Conservation (phyloP, 148 eudicot genomes). For the Chenopodium suecicum region DNA sequence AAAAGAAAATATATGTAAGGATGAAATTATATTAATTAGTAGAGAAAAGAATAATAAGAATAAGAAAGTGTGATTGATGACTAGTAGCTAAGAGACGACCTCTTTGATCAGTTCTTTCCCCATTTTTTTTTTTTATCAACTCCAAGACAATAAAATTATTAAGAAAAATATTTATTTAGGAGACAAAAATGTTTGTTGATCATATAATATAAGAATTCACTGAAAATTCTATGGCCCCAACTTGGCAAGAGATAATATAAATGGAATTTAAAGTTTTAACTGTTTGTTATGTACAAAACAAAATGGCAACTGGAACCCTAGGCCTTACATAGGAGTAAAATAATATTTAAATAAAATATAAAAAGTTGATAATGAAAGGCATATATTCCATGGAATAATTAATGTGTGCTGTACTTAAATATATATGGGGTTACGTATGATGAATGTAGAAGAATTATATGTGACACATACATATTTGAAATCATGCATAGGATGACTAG, state of each 20-base stretch:
- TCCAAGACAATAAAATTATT: conserved; percentile 17
- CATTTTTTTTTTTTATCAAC: not conserved
- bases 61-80: not conserved
- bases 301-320: conserved; percentile 33
- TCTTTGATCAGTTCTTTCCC: conserved; percentile 12
- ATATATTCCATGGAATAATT: not conserved
- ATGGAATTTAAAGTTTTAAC: not conserved
- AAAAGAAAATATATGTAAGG: not conserved
- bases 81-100: conserved; percentile 26
- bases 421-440: not conserved
- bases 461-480: not conserved
- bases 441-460: not conserved
- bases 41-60: not conserved
- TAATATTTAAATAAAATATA: too few relatives aligned
- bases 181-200: conserved; percentile 21
- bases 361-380: not conserved
- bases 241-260: not conserved
- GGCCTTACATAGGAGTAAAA: conserved; percentile 15
- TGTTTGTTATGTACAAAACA: not conserved
- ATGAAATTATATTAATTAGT: not conserved
- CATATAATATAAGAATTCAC: conserved; percentile 6
- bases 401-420: not conserved
- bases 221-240: conserved; percentile 24
- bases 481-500: not conserved
- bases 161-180: conserved; percentile 14